phyloP scores from a whole-genome alignment of 1,284 basidiomycete species.

The Schizophyllum amplum region DNA sequence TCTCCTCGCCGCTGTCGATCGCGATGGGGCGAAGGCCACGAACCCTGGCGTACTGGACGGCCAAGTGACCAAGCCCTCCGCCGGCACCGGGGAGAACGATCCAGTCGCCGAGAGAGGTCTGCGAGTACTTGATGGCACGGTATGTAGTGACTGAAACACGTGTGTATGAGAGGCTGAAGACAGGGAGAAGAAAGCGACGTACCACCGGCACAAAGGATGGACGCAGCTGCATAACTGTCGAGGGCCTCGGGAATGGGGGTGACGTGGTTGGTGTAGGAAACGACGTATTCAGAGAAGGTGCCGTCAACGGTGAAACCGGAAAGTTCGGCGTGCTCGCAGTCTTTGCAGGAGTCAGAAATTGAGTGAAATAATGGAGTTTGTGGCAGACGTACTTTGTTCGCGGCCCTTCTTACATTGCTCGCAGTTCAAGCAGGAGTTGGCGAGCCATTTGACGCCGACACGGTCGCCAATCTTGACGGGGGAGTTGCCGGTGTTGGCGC shows the following conservation, averaged over 20 bases:
- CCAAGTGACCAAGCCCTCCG: slow-evolving; percentile 65
- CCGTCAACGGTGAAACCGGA: slow-evolving; percentile 55
- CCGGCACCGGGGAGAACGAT: slow-evolving; percentile 76
- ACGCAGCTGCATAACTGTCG: slow-evolving; percentile 62
- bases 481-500: slow-evolving; percentile 35
- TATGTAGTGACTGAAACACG: slow-evolving; percentile 66
- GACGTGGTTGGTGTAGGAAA: slow-evolving; percentile 54
- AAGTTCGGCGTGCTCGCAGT: slow-evolving; percentile 30
- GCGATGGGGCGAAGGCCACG: slow-evolving; percentile 77
- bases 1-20: slow-evolving; percentile 58
- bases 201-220: slow-evolving; percentile 74
- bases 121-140: slow-evolving; percentile 73
- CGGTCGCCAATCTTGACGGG: slow-evolving; percentile 49
- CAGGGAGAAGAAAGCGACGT: not conserved
- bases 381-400: slow-evolving; percentile 50
- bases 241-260: slow-evolving; percentile 59
- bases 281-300: slow-evolving; percentile 41
- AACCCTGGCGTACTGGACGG: slow-evolving; percentile 67
- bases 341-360: slow-evolving; percentile 16
- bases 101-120: slow-evolving; percentile 64
- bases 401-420: slow-evolving; percentile 66
- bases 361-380: not conserved
- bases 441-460: slow-evolving; percentile 74
- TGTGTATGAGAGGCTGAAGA: slow-evolving; percentile 16
- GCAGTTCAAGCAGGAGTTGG: slow-evolving; percentile 56